A percentile compares a stretch with the other conserved stretches of the same genome.
Conservation (phyloP, 176 grass and related monocot species). For the Hordeum vulgare region DNA sequence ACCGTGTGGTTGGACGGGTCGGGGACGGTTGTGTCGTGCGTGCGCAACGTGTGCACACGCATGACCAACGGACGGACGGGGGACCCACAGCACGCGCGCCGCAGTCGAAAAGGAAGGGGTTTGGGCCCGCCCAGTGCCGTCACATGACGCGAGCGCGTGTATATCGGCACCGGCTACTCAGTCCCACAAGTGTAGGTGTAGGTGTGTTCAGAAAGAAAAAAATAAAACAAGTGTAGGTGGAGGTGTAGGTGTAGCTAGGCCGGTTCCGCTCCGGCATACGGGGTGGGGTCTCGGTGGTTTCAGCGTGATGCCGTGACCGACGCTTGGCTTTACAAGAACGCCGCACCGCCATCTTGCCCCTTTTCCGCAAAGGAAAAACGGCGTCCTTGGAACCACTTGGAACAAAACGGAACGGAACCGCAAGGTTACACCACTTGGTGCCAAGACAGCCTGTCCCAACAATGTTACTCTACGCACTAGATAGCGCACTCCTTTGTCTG, state of each 20-base stretch:
- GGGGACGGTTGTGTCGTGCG: neutral
- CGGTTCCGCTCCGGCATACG: neutral
- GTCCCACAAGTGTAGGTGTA: neutral
- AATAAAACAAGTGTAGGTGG: neutral
- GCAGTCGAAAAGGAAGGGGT: neutral
- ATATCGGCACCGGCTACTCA: neutral
- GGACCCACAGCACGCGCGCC: neutral
- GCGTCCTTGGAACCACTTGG: neutral
- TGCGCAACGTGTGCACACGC: neutral
- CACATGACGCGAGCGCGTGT: neutral
- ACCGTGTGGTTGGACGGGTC: neutral
- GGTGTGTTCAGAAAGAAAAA: no score
- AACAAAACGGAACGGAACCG: neutral
- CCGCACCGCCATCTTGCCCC: neutral
- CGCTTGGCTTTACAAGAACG: neutral
- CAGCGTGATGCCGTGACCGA: neutral
- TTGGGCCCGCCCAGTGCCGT: neutral
- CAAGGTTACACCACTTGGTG: neutral
- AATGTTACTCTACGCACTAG: neutral
- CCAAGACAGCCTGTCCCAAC: neutral
- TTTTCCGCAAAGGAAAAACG: neutral
- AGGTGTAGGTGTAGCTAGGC: neutral
- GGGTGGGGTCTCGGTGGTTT: neutral
- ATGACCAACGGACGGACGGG: neutral
- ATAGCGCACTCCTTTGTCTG: neutral